A percentile compares a stretch with the other conserved stretches of the same genome.
These are phyloP conservation scores for Pythium oligandrum DNA, from an alignment of 352 stramenopile species.

Conservation along the genomic window DNA sequence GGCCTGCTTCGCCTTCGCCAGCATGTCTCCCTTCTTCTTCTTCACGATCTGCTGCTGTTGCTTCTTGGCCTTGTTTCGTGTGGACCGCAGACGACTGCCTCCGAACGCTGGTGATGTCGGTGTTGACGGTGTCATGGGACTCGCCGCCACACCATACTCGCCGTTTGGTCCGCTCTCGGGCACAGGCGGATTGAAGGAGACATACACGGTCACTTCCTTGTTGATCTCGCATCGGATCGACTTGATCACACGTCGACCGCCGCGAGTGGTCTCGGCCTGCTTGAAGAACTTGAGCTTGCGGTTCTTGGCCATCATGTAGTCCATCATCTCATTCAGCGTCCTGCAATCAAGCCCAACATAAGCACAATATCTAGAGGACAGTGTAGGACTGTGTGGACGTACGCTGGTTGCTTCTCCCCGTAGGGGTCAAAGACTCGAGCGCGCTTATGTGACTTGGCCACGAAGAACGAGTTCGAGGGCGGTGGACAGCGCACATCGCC, in stretches of 20 bases:
- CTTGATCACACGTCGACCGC: slow-evolving; percentile 81
- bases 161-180: slow-evolving; percentile 77
- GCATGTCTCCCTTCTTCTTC: slow-evolving; percentile 86
- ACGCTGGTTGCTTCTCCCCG: slow-evolving; percentile 78
- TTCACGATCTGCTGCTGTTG: slow-evolving; percentile 78
- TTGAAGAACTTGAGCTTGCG: slow-evolving; percentile 89
- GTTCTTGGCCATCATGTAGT: slow-evolving; percentile 87
- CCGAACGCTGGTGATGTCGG: slow-evolving; percentile 76
- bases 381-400: slow-evolving; percentile 9
- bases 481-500: slow-evolving; percentile 74
- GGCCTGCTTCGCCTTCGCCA: slow-evolving; percentile 81
- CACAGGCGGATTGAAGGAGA: slow-evolving; percentile 77
- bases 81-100: slow-evolving; percentile 59
- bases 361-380: slow-evolving; percentile 1
- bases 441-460: slow-evolving; percentile 81
- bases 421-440: slow-evolving; percentile 77
- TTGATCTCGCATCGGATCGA: slow-evolving; percentile 85
- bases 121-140: slow-evolving; percentile 83
- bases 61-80: slow-evolving; percentile 84
- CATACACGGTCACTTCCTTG: slow-evolving; percentile 80
- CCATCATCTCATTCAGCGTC: slow-evolving; percentile 87
- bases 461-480: slow-evolving; percentile 60
- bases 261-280: slow-evolving; percentile 78
- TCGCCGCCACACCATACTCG: slow-evolving; percentile 73
- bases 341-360: slow-evolving; percentile 10